Conservation (phyloP, 352 stramenopile species). For the Phytopythium cucurbitacearum region DNA sequence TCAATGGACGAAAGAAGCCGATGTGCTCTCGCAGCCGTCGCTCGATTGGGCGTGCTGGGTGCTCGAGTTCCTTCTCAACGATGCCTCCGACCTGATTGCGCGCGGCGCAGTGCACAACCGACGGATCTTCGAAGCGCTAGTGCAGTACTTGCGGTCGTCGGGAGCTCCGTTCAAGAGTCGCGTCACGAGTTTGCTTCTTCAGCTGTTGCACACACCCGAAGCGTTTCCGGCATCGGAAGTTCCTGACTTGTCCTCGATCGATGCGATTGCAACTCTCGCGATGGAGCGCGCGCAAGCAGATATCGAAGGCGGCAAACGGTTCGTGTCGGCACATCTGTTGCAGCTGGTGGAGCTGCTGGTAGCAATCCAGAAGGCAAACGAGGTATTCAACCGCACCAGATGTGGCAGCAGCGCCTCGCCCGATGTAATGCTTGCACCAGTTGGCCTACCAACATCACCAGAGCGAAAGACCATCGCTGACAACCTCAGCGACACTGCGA, state of each 20-base stretch:
- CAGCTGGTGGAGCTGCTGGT: slow-evolving; percentile 79
- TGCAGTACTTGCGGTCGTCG: slow-evolving; percentile 75
- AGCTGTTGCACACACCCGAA: slow-evolving; percentile 61
- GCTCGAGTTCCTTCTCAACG: slow-evolving; percentile 74
- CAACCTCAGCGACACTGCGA: slow-evolving; percentile 46
- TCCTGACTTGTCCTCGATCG: slow-evolving; percentile 54
- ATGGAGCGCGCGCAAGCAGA: slow-evolving; percentile 54
- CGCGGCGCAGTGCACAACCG: slow-evolving; percentile 75
- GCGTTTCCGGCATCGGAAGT: slow-evolving; percentile 52
- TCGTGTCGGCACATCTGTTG: slow-evolving; percentile 71
- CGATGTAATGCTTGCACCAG: slow-evolving; percentile 7
- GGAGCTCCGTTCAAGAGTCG: slow-evolving; percentile 77
- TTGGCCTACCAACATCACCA: slow-evolving; percentile 36
- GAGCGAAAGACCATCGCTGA: slow-evolving; percentile 37
- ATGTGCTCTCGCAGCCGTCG: slow-evolving; percentile 70
- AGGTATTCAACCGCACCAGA: slow-evolving; percentile 30
- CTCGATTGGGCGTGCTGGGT: slow-evolving; percentile 87
- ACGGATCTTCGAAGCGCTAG: slow-evolving; percentile 75
- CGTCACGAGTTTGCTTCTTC: slow-evolving; percentile 69
- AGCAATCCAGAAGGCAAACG: slow-evolving; percentile 35
- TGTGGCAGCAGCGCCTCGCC: background rate
- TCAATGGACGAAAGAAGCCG: slow-evolving; percentile 71
- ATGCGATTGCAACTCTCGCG: slow-evolving; percentile 58
- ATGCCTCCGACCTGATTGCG: slow-evolving; percentile 56
- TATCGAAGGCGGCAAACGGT: slow-evolving; percentile 53